A percentile compares a stretch with the other conserved stretches of the same genome.
These are phyloP conservation scores for Botrytis aclada DNA, from an alignment of 2,329 filamentous ascomycete species.

Conservation along the genomic window DNA sequence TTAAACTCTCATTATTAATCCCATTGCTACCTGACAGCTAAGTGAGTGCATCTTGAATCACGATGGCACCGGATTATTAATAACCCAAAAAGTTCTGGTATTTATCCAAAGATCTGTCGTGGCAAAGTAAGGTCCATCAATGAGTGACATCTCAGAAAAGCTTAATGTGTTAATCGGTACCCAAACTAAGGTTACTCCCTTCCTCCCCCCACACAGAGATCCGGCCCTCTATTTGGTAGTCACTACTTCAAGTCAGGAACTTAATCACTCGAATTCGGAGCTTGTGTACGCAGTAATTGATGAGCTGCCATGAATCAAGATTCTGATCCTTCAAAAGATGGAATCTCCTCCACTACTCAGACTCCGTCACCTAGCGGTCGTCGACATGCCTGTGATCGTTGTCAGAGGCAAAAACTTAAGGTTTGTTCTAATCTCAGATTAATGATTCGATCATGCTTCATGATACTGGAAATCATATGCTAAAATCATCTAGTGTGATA, in stretches of 20 bases:
- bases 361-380: neutral
- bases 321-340: neutral
- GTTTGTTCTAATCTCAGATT: neutral
- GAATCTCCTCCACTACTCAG: neutral
- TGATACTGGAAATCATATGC: neutral
- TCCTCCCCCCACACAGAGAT: neutral
- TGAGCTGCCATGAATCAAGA: neutral
- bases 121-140: neutral
- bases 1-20: neutral
- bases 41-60: neutral
- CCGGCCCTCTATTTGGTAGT: neutral
- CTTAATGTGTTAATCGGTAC: neutral
- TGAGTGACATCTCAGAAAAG: neutral
- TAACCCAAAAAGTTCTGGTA: neutral
- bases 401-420: neutral
- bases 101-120: neutral
- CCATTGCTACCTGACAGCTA: neutral
- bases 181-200: neutral
- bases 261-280: neutral
- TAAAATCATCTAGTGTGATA: neutral
- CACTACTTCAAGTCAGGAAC: neutral
- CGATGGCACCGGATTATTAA: neutral
- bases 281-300: neutral
- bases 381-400: neutral
- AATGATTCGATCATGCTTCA: neutral